These are phyloP conservation scores for Mycena amicta DNA, from an alignment of 768 basidiomycete genomes.

Conservation along the genomic window DNA sequence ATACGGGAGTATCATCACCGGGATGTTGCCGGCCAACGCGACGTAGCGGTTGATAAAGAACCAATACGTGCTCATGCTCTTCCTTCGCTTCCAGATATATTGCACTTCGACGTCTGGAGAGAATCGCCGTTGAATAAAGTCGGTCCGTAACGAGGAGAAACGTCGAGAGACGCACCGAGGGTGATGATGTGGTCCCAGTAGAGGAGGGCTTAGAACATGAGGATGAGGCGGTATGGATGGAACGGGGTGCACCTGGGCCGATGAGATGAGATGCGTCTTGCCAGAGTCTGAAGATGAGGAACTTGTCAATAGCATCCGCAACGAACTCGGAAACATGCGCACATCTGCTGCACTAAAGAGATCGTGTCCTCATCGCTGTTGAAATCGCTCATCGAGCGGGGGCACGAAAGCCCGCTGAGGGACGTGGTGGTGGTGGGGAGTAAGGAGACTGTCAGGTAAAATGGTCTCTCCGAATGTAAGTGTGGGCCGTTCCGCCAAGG, in stretches of 20 bases:
- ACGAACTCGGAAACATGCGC: too few species aligned
- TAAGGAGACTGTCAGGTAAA: too few species aligned
- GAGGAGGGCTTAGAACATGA: not conserved
- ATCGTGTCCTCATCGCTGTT: too few species aligned
- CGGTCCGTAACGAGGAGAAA: not conserved
- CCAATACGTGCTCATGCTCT: slow-evolving; percentile 8
- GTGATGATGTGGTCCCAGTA: slow-evolving; percentile 11
- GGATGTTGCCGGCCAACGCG: slow-evolving; percentile 8
- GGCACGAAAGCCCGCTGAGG: too few species aligned
- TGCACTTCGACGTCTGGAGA: slow-evolving; percentile 16
- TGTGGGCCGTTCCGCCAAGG: too few species aligned
- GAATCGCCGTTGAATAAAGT: not conserved
- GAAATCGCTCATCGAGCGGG: too few species aligned
- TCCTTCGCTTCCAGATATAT: slow-evolving; percentile 4
- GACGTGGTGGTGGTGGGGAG: too few species aligned
- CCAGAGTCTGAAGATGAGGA: too few species aligned
- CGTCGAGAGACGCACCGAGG: not conserved
- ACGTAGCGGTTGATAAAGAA: slow-evolving; percentile 15
- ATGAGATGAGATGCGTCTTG: too few species aligned
- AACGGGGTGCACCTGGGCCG: not conserved
- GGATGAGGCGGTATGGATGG: not conserved
- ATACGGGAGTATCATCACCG: slow-evolving; percentile 5
- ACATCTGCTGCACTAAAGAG: too few species aligned
- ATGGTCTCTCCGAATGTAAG: too few species aligned
- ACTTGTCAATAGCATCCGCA: too few species aligned